Evolutionary conservation across 2,329 filamentous ascomycete species (phyloP), one percentile per base, ranked within the genome.

Genomic region (Rutstroemia sp.): DNA sequence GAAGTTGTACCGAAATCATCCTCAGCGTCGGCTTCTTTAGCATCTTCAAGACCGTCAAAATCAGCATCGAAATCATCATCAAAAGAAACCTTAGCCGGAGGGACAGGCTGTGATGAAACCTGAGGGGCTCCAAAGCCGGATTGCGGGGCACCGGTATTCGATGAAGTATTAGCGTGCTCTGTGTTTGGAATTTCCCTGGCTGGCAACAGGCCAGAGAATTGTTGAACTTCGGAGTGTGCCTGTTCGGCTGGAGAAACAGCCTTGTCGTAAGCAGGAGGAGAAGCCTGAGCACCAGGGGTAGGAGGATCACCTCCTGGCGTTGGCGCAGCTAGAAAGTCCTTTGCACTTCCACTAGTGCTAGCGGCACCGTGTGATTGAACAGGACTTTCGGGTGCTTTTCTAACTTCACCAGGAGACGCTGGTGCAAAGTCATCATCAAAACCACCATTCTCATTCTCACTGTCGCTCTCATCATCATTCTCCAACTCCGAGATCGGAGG

Each of bases 391-490:
- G 63, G 52, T 19, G 57, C 47, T n/a, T 68, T 65, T 56, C 63
- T 63, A 7, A 59, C 57, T 52, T 68, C 63, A 16, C 59, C 63
- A 51, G 68, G 67, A 19, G 69, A 70, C 27, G 81, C 79, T 14
- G 88, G 83, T 0, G 88, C 86, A 69, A 97, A 97, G 70, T 96
- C 87, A 68, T 99, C 94, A 50, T 95, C 92, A 68, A 97, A 97
- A 0, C 92, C 90, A 16, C 52, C 90, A 49, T 82, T 81, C 48
- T 89, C 88, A 58, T 83, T 88, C 54, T 84, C 86, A 30, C 86
- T 87, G 57, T 95, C 90, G 30, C 88, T 92, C n/a, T 95, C 87
- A 23, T 92, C 89, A 57, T 92, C 87, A 30, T 83, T 80, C 60
- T 88, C 87, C 57, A 96, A 74, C 69, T 92, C 89, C n/a, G 87